Evolutionary conservation across 2,329 filamentous ascomycete genomes (phyloP), one percentile per base, ranked within the genome.

Genomic region (Aspergillus spinulosporus): DNA sequence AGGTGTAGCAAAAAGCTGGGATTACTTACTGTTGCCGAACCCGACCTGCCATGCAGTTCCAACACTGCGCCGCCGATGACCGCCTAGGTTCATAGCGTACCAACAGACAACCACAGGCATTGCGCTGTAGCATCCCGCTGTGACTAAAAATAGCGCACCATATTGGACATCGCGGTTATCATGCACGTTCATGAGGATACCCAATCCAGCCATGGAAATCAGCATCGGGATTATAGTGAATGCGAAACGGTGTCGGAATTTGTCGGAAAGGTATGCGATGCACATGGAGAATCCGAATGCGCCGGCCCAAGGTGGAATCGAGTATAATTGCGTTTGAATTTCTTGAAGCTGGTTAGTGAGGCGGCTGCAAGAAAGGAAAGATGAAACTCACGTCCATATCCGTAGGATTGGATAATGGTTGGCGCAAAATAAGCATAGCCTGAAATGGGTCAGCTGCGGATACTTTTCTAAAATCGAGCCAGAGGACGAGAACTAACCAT

Each of bases 31-130:
- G 65, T 92, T 92, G 8, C 89, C 89, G 62, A 92, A 90, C 0
- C 87, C 87, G 43, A 92, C 80, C 70, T 92, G 88, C 87, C 87
- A 92, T 1, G 87, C 89, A 6, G 84, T 84, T 9, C 88, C 88
- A 12, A 92, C 83, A 6, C 85, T 81, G 43, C 88, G 80, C 2
- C 88, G 82, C 56, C 86, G 86, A 68, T 92, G 89, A 0, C 88
- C 88, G 2, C 84, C 84, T 1, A 91, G 76, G 64, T 92, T 92
- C 84, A 91, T 90, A 64, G 87, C 88, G 72, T 88, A 92, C 88
- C 89, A 92, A 71, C 88, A 92, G 5, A 92, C 83, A 43, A 92
- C 84, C 31, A 96, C 86, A 0, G 93, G 92, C 88, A 96, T 92
- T n/a, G 92, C 90, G 1, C 85, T 86, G 74, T 95, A 97, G 0